phyloP scores from a whole-genome alignment of 768 basidiomycete genomes.

The Termitomyces sp. region DNA sequence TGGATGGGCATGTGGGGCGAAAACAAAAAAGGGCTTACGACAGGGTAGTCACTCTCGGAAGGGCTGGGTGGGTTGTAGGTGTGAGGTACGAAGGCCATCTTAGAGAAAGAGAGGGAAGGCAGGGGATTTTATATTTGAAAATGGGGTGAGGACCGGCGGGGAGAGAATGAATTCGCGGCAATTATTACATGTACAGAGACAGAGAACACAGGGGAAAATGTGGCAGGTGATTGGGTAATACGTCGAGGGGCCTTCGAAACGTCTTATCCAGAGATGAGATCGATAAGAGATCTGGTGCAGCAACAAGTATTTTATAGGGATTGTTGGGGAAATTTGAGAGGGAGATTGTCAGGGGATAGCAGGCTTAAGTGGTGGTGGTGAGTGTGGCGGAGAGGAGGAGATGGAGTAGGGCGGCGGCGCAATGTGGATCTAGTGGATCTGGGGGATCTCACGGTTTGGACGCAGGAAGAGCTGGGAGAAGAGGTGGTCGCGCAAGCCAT shows the following conservation, averaged over 20 bases:
- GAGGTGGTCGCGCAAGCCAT: conserved; percentile 1
- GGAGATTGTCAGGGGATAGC: neutral
- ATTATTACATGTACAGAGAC: conserved; percentile 18
- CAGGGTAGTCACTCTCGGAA: neutral
- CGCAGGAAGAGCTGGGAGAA: conserved; percentile 15
- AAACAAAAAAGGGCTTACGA: neutral
- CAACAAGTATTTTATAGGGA: neutral
- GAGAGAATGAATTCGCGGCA: neutral
- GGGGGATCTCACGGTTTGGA: conserved; percentile 29
- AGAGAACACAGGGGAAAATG: conserved; percentile 11
- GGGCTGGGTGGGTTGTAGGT: neutral
- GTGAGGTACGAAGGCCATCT: conserved; percentile 1
- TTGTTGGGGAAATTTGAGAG: neutral
- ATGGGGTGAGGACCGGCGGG: neutral
- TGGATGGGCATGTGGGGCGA: neutral
- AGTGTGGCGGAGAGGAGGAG: neutral
- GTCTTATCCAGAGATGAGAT: conserved; percentile 21
- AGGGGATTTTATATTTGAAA: conserved; percentile 1
- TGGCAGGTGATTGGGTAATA: conserved; percentile 15
- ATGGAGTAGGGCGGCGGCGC: conserved; percentile 3
- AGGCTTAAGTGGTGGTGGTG: neutral
- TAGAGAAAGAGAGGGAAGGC: neutral
- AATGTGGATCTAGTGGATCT: conserved; percentile 3
- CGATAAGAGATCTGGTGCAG: conserved; percentile 6
- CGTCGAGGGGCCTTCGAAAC: conserved; percentile 9